Conservation (phyloP, 1,284 basidiomycete species). For the Malassezia furfur region DNA sequence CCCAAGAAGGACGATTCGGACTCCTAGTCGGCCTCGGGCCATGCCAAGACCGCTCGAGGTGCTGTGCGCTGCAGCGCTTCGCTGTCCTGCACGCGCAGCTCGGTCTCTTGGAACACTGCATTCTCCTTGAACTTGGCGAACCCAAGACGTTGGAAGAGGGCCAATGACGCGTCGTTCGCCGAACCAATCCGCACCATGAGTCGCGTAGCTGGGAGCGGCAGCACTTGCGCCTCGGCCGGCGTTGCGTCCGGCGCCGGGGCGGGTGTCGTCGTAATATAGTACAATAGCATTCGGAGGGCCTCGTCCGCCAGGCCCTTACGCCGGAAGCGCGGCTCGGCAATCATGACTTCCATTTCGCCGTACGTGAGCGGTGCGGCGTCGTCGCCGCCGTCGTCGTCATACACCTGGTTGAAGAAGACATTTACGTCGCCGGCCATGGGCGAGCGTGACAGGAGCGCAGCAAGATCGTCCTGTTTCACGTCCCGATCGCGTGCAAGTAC, state of each 20-base stretch:
- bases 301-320: constrained; percentile 56
- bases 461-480: background rate
- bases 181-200: constrained; percentile 6
- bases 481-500: constrained; percentile 12
- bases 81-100: constrained; percentile 2
- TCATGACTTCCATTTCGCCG: constrained; percentile 71
- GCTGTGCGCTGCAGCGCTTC: background rate
- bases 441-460: constrained; percentile 47
- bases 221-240: background rate
- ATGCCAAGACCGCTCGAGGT: background rate
- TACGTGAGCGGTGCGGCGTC: constrained; percentile 38
- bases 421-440: constrained; percentile 87
- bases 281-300: constrained; percentile 42
- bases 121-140: constrained; percentile 13
- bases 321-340: constrained; percentile 58
- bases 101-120: constrained; percentile 14
- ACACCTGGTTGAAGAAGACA: constrained; percentile 57
- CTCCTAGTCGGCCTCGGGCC: constrained; percentile 1
- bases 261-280: constrained; percentile 37
- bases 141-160: constrained; percentile 31
- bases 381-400: constrained; percentile 19
- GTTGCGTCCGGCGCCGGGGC: background rate
- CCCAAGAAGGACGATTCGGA: background rate
- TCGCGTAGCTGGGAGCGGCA: constrained; percentile 20
- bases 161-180: constrained; percentile 15